Evolutionary conservation across 495 filamentous ascomycete species (phyloP), one percentile per base, ranked within the genome.

Genomic region (Podospora pseudoanserina): DNA sequence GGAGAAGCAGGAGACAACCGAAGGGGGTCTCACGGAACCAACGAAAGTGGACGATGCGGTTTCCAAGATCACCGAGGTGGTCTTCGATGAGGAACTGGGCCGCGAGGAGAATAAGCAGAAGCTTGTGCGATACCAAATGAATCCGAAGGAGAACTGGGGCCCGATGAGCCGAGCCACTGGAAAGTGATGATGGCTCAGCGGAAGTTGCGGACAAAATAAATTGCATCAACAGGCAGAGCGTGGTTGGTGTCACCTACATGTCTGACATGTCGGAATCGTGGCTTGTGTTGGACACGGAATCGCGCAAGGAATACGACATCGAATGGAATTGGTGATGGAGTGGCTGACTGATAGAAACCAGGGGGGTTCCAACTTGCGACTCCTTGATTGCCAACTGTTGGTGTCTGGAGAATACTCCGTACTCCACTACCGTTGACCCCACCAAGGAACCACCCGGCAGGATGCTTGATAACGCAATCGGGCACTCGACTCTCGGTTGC

Each of bases 71-170:
- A 78, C 80, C 3, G 78, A 92, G 56, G 85, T 98, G 26, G 85
- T 91, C 0, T 97, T 99, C 75, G 90, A 99, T 77, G 90, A 93
- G 67, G 79, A 80, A 60, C 83, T 97, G 18, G 95, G 93, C 0
- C 88, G 81, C 68, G 88, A 94, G 65, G 79, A 79, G 44, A 85
- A 81, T 20, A 80, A 78, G 64, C 88, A 84, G 67, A 89, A 88
- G 60, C 79, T 93, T 20, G 86, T 94, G 49, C 82, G 94, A 59
- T 99, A 97, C 77, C 96, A 96, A 80, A 74, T 86, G 30, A 97
- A 98, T 74, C 95, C 95, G 16, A 81, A 88, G 49, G 88, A 90
- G 58, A 94, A 98, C 74, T 99, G 95, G 95, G 95, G 95, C 0
- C 95, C 95, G 0, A 88, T 97, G 88, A 89, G 82, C 71, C 84